phyloP scores from a whole-genome alignment of 2,329 filamentous ascomycete genomes.

The Fusarium staphyleae region DNA sequence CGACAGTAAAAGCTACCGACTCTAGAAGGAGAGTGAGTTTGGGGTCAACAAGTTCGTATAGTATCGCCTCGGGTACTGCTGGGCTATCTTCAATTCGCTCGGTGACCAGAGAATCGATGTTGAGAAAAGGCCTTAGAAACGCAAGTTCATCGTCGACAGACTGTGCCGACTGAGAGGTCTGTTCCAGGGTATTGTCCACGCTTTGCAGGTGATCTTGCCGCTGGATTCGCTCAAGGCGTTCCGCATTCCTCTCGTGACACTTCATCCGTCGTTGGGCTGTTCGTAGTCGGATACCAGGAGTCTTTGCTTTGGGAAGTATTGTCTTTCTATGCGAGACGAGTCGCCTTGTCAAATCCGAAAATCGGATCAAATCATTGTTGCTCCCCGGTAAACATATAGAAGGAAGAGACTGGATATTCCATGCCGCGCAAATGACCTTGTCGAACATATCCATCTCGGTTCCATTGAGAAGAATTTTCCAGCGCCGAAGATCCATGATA shows the following conservation, averaged over 20 bases:
- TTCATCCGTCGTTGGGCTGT: constrained; percentile 25
- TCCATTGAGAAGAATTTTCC: constrained; percentile 32
- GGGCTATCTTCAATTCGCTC: background rate
- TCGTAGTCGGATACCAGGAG: constrained; percentile 24
- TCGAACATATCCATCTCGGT: constrained; percentile 35
- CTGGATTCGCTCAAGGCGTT: background rate
- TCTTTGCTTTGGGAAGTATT: constrained; percentile 1
- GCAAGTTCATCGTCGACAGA: constrained; percentile 9
- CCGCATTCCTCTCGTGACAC: constrained; percentile 2
- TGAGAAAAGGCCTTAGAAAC: constrained; percentile 16
- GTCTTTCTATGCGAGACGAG: constrained; percentile 28
- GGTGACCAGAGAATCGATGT: constrained; percentile 20
- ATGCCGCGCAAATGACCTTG: constrained; percentile 33
- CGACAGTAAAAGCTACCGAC: constrained; percentile 35
- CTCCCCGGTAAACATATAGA: background rate
- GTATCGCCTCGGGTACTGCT: background rate
- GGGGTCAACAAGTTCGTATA: constrained; percentile 17
- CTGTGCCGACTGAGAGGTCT: constrained; percentile 16
- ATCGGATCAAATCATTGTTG: constrained; percentile 18
- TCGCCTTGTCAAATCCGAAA: constrained; percentile 35
- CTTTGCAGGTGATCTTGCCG: constrained; percentile 1
- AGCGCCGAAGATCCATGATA: constrained; percentile 36
- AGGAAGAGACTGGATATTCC: constrained; percentile 21
- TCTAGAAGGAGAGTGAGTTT: constrained; percentile 27
- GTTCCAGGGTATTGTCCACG: constrained; percentile 10